Percentiles rank a stretch among this genome's conserved stretches.
phyloP scores from a whole-genome alignment of 371 early-diverging fungal species.

The Quaeritorhiza haematococci region DNA sequence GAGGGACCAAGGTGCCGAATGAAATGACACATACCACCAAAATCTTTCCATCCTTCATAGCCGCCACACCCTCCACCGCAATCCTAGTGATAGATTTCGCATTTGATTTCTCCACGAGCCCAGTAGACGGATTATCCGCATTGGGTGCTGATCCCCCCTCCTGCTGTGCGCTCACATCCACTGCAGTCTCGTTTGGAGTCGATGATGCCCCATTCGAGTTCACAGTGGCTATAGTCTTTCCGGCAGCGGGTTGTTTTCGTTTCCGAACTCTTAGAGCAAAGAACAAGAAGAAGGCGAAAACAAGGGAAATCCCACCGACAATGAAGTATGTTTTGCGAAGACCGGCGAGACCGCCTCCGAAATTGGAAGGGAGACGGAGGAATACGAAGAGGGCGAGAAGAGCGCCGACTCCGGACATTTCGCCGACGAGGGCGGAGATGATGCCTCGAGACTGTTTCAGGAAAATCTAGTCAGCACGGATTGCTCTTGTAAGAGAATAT shows the following conservation, averaged over 20 bases:
- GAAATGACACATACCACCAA: constrained; percentile 46
- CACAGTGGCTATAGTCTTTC: too few relatives aligned
- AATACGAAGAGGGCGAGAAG: constrained; percentile 41
- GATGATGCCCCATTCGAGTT: too few relatives aligned
- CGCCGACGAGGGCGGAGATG: constrained; percentile 24
- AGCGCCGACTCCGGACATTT: constrained; percentile 36
- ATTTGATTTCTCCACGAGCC: too few relatives aligned
- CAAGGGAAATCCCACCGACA: constrained; percentile 20
- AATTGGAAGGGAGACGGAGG: constrained; percentile 31
- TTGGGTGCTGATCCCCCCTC: too few relatives aligned
- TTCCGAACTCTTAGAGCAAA: constrained; percentile 3
- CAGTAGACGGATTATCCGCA: too few relatives aligned
- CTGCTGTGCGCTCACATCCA: too few relatives aligned
- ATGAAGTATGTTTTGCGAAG: constrained; percentile 25
- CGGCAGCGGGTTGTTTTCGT: too few relatives aligned
- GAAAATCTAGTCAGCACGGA: background rate
- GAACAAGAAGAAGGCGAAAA: constrained; percentile 14
- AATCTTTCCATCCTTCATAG: constrained; percentile 54
- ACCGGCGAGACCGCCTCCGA: constrained; percentile 20
- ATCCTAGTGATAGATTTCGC: too few relatives aligned
- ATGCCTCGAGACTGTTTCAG: background rate
- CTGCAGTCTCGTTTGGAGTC: background rate
- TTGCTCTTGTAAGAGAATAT: background rate
- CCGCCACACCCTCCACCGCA: constrained; percentile 32
- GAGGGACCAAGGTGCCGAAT: too few relatives aligned